Conservation (phyloP, 169 alveolate species). For the Amoebophrya sp. region DNA sequence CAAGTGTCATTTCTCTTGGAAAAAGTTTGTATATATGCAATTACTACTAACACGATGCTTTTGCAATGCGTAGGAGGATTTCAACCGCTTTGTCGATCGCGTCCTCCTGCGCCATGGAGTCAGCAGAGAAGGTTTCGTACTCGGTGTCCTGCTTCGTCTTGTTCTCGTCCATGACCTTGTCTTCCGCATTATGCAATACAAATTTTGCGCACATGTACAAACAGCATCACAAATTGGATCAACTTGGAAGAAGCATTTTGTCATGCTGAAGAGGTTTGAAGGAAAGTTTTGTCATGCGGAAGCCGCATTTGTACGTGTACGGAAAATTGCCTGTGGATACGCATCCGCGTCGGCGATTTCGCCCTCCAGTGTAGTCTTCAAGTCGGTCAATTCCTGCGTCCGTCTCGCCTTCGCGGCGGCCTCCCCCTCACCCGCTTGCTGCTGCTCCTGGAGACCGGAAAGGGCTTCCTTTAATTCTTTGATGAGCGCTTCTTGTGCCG, state of each 20-base stretch:
- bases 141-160: neutral
- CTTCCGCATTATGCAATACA: too few relatives aligned
- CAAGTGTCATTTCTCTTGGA: too few relatives aligned
- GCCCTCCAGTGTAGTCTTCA: neutral
- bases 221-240: too few relatives aligned
- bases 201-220: too few relatives aligned
- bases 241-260: too few relatives aligned
- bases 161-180: slow-evolving; percentile 1
- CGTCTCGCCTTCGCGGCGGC: slow-evolving; percentile 14
- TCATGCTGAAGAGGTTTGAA: too few relatives aligned
- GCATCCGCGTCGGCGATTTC: neutral
- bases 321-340: too few relatives aligned
- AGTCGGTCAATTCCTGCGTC: neutral
- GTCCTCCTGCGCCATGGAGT: neutral
- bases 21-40: too few relatives aligned
- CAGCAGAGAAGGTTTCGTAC: neutral
- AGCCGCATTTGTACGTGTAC: too few relatives aligned
- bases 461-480: neutral
- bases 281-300: too few relatives aligned
- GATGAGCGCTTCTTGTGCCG: neutral
- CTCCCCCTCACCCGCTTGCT: slow-evolving; percentile 16
- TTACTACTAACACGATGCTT: too few relatives aligned
- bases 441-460: neutral
- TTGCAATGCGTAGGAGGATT: too few relatives aligned
- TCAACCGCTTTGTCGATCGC: neutral